These are phyloP conservation scores for Carex sylvatica DNA, from an alignment of 202 grass and related monocot genomes.

Conservation along the genomic window DNA sequence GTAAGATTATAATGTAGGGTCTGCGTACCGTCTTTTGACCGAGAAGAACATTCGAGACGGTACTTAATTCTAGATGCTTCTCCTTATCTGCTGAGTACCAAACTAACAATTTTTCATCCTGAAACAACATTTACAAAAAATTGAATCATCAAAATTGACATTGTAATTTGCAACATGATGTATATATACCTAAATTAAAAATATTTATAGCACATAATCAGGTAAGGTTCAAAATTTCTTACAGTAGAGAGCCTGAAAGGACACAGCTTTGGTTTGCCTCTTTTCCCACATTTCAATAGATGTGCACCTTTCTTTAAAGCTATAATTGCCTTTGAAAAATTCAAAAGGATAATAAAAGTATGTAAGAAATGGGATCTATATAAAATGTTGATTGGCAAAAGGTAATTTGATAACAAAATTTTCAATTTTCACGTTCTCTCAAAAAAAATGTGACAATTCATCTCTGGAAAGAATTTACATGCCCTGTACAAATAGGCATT, in stretches of 20 bases:
- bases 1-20: slow-evolving; percentile 17
- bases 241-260: slow-evolving; percentile 71
- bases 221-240: slow-evolving; percentile 33
- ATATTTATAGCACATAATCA: slow-evolving; percentile 24
- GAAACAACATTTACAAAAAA: slow-evolving; percentile 28
- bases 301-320: slow-evolving; percentile 78
- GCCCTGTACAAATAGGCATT: neutral
- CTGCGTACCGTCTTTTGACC: slow-evolving; percentile 72
- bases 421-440: neutral
- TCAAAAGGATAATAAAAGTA: slow-evolving; percentile 11
- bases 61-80: slow-evolving; percentile 58
- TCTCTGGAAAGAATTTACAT: neutral
- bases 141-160: neutral
- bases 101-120: slow-evolving; percentile 80
- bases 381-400: neutral
- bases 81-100: slow-evolving; percentile 81
- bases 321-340: slow-evolving; percentile 59
- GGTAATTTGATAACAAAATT: neutral
- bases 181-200: neutral
- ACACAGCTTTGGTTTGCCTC: slow-evolving; percentile 87
- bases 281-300: slow-evolving; percentile 86
- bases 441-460: neutral
- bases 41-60: slow-evolving; percentile 51
- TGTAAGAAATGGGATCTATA: neutral
- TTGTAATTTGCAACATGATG: neutral